Evolutionary conservation across 2,329 filamentous ascomycete species (phyloP).

Genomic region (Cordyceps militaris): DNA sequence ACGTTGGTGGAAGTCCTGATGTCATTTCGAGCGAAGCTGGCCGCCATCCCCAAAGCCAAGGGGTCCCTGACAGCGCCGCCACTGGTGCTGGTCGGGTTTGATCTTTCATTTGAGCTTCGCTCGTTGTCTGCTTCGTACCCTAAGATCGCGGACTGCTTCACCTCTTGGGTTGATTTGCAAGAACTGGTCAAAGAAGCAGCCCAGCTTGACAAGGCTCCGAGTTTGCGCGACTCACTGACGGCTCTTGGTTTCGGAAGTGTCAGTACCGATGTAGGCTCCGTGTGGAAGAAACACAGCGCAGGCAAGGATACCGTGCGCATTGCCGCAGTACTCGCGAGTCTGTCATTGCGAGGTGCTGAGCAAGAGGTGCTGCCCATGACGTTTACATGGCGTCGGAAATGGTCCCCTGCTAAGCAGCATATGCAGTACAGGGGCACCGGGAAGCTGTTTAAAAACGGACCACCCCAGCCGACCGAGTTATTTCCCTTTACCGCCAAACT

Average conservation of each 20-base stretch:
- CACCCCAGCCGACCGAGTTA: background rate
- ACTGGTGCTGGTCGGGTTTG: slow-evolving; percentile 1
- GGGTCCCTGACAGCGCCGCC: background rate
- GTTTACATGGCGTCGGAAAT: background rate
- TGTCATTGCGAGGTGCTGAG: background rate
- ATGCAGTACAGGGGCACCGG: background rate
- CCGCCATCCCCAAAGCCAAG: background rate
- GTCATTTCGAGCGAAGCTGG: background rate
- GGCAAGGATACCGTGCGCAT: slow-evolving; percentile 4
- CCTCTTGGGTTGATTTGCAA: slow-evolving; percentile 3
- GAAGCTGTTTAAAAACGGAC: background rate
- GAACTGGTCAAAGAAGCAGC: slow-evolving; percentile 1
- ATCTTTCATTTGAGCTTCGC: slow-evolving; percentile 3
- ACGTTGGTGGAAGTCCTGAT: background rate
- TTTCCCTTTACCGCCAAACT: slow-evolving; percentile 2
- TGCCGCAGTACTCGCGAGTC: background rate
- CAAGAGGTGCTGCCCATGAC: background rate
- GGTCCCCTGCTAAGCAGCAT: background rate
- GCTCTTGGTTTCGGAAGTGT: background rate
- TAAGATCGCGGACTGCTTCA: background rate
- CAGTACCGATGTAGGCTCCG: background rate
- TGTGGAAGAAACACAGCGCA: slow-evolving; percentile 5
- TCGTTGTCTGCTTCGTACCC: background rate
- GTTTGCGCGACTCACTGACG: slow-evolving; percentile 3
- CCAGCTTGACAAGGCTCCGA: background rate